Base-by-base conservation (phyloP, 352 stramenopile species). In the Pythium apleroticum region DNA sequence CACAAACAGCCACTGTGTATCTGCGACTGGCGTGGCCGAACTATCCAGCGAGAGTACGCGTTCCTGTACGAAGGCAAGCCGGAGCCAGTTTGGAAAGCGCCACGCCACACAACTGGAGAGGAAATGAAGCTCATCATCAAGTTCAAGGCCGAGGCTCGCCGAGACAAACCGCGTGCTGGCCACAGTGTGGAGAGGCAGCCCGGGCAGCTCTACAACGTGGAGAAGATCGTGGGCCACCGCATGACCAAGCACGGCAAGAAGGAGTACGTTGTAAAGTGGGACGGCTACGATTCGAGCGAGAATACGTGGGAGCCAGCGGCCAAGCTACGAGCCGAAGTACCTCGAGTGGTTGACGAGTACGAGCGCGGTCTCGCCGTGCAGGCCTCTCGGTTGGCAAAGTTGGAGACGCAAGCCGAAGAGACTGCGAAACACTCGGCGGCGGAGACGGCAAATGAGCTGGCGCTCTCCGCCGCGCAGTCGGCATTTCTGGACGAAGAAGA, bases 201-300 rank as follows among this genome's bases (percentile, higher is more conserved):
- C 15, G 68, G 48, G 14, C 50, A 61, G 12, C 60, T 89, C 17
- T 92, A 78, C 50, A 80, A 68, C 24, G 83, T 90, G 22, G 79
- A 90, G 37, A 76, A 81, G 54, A 86, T 92, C 31, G 77, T 90
- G 4, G 73, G 64, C 60, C 71, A 89, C 45, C 77, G 78, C 19
- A 52, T 70, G 37, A 46, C 2, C n/a, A 60, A 63, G 20, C 64
- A 70, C 37, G 68, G 70, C 33, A 82, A 74, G 56, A 79, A 77
- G 20, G 57, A 88, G 61, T 92, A 90, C 55, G 61, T 82, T 0
- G 81, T 92, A 4, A 77, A 78, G 43, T 92, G 84, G 81, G 80
- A 90, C 52, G 77, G 76, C 30, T 92, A 90, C 65, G 72, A 80
- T 41, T 73, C 73, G 27, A 78, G 73, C 39, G 74, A 87, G 48